phyloP scores from a whole-genome alignment of 805 yeast species.

The Lipomyces sp. region DNA sequence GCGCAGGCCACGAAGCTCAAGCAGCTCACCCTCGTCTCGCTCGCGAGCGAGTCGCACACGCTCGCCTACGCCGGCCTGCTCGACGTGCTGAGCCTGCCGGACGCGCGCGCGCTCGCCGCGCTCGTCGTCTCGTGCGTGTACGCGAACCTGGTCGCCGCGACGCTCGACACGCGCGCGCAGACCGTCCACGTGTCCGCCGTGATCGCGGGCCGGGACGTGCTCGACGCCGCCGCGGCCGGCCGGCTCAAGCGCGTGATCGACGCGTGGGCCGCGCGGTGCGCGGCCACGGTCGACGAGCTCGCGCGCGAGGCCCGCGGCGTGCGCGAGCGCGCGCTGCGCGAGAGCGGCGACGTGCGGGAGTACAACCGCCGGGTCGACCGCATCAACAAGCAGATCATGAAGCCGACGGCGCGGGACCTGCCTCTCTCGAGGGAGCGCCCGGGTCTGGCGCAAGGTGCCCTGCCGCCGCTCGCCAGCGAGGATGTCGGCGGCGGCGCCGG shows the following conservation, averaged over 20 bases:
- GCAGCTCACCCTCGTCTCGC: constrained; percentile 21
- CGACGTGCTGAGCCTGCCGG: constrained; percentile 9
- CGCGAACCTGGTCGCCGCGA: constrained; percentile 19
- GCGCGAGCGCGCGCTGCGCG: constrained; percentile 6
- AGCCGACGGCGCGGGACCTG: too few relatives aligned
- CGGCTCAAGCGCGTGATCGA: constrained; percentile 12
- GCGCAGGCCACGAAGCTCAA: constrained; percentile 20
- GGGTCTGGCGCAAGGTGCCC: too few relatives aligned
- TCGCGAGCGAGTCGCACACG: constrained; percentile 16
- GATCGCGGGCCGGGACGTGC: constrained; percentile 22
- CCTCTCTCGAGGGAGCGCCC: too few relatives aligned
- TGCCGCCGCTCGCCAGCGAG: not conserved
- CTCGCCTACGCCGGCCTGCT: constrained; percentile 13
- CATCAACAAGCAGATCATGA: constrained; percentile 13
- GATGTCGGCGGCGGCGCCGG: not conserved
- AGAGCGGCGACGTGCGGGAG: constrained; percentile 16
- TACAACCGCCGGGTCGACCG: constrained; percentile 19
- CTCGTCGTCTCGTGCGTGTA: constrained; percentile 19
- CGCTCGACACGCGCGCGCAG: constrained; percentile 22
- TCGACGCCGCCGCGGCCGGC: constrained; percentile 1
- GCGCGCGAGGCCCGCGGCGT: constrained; percentile 9
- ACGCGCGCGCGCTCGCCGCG: constrained; percentile 5
- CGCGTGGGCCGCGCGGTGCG: constrained; percentile 20
- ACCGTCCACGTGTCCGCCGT: constrained; percentile 16
- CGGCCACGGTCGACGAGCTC: constrained; percentile 10